Percentiles rank a stretch among this genome's conserved stretches.
Conservation (phyloP, 2,329 filamentous ascomycete species). For the Cadophora malorum region DNA sequence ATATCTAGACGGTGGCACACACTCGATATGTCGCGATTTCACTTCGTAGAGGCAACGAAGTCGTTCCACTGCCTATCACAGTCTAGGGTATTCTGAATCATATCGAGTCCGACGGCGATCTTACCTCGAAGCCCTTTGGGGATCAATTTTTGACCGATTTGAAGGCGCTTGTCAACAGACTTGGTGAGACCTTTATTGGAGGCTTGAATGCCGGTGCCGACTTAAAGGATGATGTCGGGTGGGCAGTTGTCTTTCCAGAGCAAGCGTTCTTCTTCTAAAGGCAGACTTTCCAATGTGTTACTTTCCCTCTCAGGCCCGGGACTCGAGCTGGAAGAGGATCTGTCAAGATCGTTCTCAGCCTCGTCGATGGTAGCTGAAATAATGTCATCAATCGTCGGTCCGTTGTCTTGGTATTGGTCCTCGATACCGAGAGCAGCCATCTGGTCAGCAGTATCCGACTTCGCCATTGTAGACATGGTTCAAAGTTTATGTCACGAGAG, state of each 20-base stretch:
- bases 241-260: slow-evolving; percentile 14
- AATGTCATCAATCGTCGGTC: background rate
- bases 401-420: background rate
- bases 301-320: background rate
- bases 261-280: slow-evolving; percentile 12
- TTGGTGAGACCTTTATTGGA: background rate
- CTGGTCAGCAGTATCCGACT: background rate
- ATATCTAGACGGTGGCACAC: slow-evolving; percentile 4
- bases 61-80: slow-evolving; percentile 2
- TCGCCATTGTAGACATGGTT: background rate
- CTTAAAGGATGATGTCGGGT: background rate
- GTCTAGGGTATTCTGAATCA: background rate
- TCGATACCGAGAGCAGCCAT: slow-evolving; percentile 2
- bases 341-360: too few relatives aligned
- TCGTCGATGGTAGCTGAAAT: too few relatives aligned
- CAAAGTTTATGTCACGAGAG: background rate
- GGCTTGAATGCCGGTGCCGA: too few relatives aligned
- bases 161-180: background rate
- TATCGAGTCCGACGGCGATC: background rate
- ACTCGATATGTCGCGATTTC: background rate
- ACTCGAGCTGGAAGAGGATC: background rate
- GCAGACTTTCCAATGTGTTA: slow-evolving; percentile 2
- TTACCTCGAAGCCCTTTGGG: slow-evolving; percentile 4
- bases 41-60: slow-evolving; percentile 2
- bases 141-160: slow-evolving; percentile 3